A percentile compares a stretch with the other conserved stretches of the same genome.
Evolutionary conservation across 441 rosid genomes (phyloP).

Genomic region (Mallotus repandus): DNA sequence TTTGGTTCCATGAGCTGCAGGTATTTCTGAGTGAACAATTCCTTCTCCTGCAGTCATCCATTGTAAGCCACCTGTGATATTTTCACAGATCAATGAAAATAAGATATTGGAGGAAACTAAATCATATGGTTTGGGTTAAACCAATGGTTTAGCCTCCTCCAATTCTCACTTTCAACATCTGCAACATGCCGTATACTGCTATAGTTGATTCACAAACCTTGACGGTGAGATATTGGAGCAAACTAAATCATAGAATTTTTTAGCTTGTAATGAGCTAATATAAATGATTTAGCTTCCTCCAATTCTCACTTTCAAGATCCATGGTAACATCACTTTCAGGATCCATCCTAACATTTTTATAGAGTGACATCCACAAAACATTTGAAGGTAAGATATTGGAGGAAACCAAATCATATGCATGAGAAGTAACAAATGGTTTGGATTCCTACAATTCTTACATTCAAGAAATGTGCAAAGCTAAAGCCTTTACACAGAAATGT

Average conservation of each 20-base stretch:
- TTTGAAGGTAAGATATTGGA: neutral
- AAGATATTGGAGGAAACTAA: constrained; percentile 20
- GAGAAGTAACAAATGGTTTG: neutral
- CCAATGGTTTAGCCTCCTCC: constrained; percentile 3
- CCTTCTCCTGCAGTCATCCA: constrained; percentile 99
- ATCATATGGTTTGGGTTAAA: neutral
- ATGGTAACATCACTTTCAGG: neutral
- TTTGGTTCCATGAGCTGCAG: constrained; percentile 72
- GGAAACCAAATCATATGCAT: neutral
- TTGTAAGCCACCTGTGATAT: constrained; percentile 62
- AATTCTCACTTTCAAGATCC: constrained; percentile 16
- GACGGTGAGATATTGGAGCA: constrained; percentile 15
- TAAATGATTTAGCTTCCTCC: constrained; percentile 17
- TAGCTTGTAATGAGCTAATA: neutral
- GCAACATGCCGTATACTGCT: neutral
- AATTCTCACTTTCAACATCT: constrained; percentile 3
- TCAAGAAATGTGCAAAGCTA: neutral
- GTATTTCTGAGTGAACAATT: constrained; percentile 94
- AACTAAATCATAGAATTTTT: neutral
- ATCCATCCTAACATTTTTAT: no score
- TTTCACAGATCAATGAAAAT: neutral
- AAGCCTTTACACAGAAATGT: neutral
- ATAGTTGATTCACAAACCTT: neutral
- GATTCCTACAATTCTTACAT: constrained; percentile 12
- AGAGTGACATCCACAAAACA: neutral